Conservation (phyloP, 208 protist genomes). For the Sergeia podlipaevii region DNA sequence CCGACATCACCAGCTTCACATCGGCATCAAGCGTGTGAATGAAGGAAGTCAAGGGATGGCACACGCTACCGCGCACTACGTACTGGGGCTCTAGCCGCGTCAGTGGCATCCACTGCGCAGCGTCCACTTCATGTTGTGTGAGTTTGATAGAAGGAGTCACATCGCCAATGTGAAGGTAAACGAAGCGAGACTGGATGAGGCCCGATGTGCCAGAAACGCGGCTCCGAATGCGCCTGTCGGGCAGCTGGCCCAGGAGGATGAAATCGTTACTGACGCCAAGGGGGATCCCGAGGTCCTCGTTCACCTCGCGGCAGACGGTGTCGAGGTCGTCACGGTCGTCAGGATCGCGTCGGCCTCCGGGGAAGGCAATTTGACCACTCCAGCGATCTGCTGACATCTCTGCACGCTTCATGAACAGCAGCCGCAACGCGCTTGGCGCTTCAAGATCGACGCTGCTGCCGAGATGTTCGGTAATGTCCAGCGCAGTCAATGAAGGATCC, state of each 20-base stretch:
- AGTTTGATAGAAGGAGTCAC: slow-evolving; percentile 50
- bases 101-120: slow-evolving; percentile 65
- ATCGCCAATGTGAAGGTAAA: slow-evolving; percentile 71
- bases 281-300: slow-evolving; percentile 57
- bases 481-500: neutral
- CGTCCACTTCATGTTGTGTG: slow-evolving; percentile 45
- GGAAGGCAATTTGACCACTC: slow-evolving; percentile 74
- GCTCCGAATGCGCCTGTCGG: slow-evolving; percentile 37
- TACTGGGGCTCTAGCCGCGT: slow-evolving; percentile 14
- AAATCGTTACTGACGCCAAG: slow-evolving; percentile 41
- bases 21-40: slow-evolving; percentile 39
- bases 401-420: slow-evolving; percentile 68
- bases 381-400: slow-evolving; percentile 47
- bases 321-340: slow-evolving; percentile 54
- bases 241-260: slow-evolving; percentile 53
- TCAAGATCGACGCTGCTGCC: neutral
- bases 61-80: slow-evolving; percentile 27
- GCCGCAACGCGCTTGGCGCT: slow-evolving; percentile 29
- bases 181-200: slow-evolving; percentile 64
- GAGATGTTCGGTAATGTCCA: slow-evolving; percentile 7
- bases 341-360: slow-evolving; percentile 66
- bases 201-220: slow-evolving; percentile 12
- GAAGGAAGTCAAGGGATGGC: slow-evolving; percentile 49
- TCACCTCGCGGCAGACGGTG: slow-evolving; percentile 37
- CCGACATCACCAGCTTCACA: slow-evolving; percentile 31